phyloP scores from a whole-genome alignment of 2,329 filamentous ascomycete species.

The Escovopsis sp. region DNA sequence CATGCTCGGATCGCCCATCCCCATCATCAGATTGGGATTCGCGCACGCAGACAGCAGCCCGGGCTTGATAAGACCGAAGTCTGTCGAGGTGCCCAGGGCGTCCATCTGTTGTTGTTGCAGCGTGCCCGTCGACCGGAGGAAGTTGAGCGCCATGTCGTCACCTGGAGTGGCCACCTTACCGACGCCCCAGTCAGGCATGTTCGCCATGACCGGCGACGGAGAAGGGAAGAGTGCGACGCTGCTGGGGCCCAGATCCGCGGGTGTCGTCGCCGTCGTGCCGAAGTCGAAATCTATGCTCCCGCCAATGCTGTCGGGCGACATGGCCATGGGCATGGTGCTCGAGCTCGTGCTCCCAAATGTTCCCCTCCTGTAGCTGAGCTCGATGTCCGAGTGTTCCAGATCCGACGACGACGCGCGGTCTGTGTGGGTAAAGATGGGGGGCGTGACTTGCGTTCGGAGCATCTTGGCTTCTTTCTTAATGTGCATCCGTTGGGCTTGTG shows the following conservation, averaged over 20 bases:
- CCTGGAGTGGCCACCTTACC: slow-evolving; percentile 11
- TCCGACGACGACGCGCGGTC: slow-evolving; percentile 42
- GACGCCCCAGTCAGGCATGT: slow-evolving; percentile 18
- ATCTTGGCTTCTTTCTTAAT: neutral
- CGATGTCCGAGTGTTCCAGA: slow-evolving; percentile 39
- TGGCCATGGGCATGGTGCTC: slow-evolving; percentile 25
- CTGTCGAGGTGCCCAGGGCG: slow-evolving; percentile 34
- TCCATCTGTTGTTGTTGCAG: slow-evolving; percentile 25
- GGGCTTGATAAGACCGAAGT: slow-evolving; percentile 41
- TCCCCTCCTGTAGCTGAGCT: slow-evolving; percentile 37
- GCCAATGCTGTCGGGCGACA: slow-evolving; percentile 40
- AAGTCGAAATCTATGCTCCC: slow-evolving; percentile 24
- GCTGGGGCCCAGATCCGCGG: slow-evolving; percentile 17
- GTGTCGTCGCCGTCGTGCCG: slow-evolving; percentile 13
- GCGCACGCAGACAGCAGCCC: slow-evolving; percentile 34
- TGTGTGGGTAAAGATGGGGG: slow-evolving; percentile 11
- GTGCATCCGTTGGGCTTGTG: slow-evolving; percentile 2
- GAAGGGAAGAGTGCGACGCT: slow-evolving; percentile 17
- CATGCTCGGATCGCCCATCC: slow-evolving; percentile 44
- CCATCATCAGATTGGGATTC: slow-evolving; percentile 41
- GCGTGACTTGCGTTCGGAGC: neutral
- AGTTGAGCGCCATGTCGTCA: slow-evolving; percentile 22
- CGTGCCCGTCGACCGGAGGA: slow-evolving; percentile 26
- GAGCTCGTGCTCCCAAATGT: slow-evolving; percentile 26
- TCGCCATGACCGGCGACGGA: slow-evolving; percentile 20